Evolutionary conservation across 768 basidiomycete genomes (phyloP).

Genomic region (Termitomyces sp.): DNA sequence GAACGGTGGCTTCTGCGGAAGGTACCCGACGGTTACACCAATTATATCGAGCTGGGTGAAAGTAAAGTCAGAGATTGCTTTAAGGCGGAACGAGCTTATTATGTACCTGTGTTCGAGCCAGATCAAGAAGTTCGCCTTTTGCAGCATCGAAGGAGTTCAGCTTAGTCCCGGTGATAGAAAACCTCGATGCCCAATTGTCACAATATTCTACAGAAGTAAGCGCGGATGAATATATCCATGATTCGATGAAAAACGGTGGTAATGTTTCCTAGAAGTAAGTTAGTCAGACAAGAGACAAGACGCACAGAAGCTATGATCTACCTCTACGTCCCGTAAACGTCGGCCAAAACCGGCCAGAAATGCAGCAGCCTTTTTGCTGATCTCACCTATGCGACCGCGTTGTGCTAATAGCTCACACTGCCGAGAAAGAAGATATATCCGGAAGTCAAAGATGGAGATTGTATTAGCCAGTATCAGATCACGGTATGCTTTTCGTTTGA

Average conservation of each 20-base stretch:
- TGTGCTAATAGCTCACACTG: slow-evolving; percentile 77
- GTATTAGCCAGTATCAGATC: slow-evolving; percentile 86
- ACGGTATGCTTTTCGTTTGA: slow-evolving; percentile 79
- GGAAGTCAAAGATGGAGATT: slow-evolving; percentile 92
- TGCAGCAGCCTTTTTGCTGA: slow-evolving; percentile 62
- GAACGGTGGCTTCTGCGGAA: slow-evolving; percentile 56
- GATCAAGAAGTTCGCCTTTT: slow-evolving; percentile 85
- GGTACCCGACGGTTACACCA: slow-evolving; percentile 67
- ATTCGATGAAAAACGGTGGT: slow-evolving; percentile 76
- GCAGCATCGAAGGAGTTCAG: slow-evolving; percentile 61
- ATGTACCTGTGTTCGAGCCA: slow-evolving; percentile 82
- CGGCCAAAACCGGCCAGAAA: slow-evolving; percentile 80
- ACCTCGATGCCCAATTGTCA: slow-evolving; percentile 60
- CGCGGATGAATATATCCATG: slow-evolving; percentile 92
- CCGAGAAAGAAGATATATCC: slow-evolving; percentile 83
- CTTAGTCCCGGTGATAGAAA: slow-evolving; percentile 42
- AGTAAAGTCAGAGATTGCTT: background rate
- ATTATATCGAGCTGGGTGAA: slow-evolving; percentile 75
- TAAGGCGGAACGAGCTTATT: background rate
- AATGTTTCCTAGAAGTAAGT: slow-evolving; percentile 27
- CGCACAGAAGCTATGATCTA: slow-evolving; percentile 38
- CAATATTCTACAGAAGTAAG: slow-evolving; percentile 80
- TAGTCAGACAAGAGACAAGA: background rate
- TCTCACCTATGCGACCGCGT: slow-evolving; percentile 63
- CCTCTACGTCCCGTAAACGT: slow-evolving; percentile 73